Evolutionary conservation across 495 filamentous ascomycete genomes (phyloP).

Genomic region (Astrocystis sublimbata): DNA sequence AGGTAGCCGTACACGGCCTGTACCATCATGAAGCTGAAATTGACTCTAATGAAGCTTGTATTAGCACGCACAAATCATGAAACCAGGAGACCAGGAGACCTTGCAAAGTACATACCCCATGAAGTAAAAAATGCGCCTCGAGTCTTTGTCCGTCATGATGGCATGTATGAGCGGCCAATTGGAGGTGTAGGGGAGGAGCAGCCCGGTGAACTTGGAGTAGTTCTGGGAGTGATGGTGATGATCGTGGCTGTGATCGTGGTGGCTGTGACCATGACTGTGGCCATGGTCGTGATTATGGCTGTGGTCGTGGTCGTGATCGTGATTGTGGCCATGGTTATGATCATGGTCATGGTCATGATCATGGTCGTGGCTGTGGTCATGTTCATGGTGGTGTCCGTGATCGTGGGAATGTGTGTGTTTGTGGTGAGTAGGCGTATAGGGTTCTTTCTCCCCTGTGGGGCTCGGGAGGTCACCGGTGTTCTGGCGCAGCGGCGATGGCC

Average conservation of each 20-base stretch:
- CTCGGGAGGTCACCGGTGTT: slow-evolving; percentile 23
- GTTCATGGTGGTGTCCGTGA: slow-evolving; percentile 2
- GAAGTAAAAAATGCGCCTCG: slow-evolving; percentile 95
- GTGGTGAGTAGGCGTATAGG: not conserved
- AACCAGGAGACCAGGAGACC: not conserved
- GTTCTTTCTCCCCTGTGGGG: slow-evolving; percentile 15
- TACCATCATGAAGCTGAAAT: slow-evolving; percentile 92
- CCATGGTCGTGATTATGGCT: slow-evolving; percentile 26
- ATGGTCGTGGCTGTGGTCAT: not conserved
- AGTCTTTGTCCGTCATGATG: slow-evolving; percentile 89
- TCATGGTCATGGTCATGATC: slow-evolving; percentile 8
- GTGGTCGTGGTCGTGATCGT: slow-evolving; percentile 24
- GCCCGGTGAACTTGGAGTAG: slow-evolving; percentile 61
- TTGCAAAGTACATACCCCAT: slow-evolving; percentile 63
- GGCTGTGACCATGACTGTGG: slow-evolving; percentile 24
- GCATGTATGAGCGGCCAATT: slow-evolving; percentile 76
- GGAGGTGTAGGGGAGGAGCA: slow-evolving; percentile 64
- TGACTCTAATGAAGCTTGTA: slow-evolving; percentile 61
- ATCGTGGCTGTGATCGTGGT: slow-evolving; percentile 31
- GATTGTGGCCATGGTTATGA: not conserved
- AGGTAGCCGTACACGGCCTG: slow-evolving; percentile 92
- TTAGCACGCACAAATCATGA: not conserved
- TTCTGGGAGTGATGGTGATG: slow-evolving; percentile 38
- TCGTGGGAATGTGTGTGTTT: slow-evolving; percentile 9
- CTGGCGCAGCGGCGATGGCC: slow-evolving; percentile 34